A percentile compares a stretch with the other conserved stretches of the same genome.
Conservation (phyloP, 163 green algal genomes). For the Scenedesmus sp. region DNA sequence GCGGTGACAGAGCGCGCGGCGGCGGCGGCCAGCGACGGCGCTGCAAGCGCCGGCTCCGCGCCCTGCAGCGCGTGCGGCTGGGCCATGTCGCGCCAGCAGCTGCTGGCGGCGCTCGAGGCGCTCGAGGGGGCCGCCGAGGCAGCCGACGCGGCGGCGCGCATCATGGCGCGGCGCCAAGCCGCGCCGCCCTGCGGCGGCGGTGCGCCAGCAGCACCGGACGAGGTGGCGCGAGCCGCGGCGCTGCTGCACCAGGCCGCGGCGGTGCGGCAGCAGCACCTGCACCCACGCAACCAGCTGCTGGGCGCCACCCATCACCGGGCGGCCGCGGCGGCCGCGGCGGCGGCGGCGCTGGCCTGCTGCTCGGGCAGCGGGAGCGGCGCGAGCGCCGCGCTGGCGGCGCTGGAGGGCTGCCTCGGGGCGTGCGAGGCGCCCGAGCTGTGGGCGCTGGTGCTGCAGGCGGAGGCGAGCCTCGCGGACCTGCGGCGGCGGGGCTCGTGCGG, state of each 20-base stretch:
- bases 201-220: slow-evolving; percentile 3
- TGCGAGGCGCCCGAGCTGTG: too few species aligned
- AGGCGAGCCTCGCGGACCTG: not conserved
- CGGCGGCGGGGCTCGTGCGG: not conserved
- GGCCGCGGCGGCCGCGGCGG: slow-evolving; percentile 16
- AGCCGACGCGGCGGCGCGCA: not conserved
- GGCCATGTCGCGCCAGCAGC: not conserved
- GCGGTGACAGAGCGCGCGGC: not conserved
- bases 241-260: slow-evolving; percentile 31
- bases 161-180: slow-evolving; percentile 5
- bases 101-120: slow-evolving; percentile 5
- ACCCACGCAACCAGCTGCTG: slow-evolving; percentile 48
- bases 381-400: too few species aligned
- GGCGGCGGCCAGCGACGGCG: too few species aligned
- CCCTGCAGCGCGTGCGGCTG: slow-evolving; percentile 8
- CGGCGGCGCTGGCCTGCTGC: too few species aligned
- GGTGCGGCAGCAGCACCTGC: slow-evolving; percentile 41
- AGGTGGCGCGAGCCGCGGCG: not conserved
- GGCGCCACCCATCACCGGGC: slow-evolving; percentile 14
- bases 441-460: too few species aligned
- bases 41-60: not conserved
- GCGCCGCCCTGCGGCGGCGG: not conserved
- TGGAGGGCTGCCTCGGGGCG: too few species aligned
- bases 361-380: not conserved
- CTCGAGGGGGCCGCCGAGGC: slow-evolving; percentile 1